Percentiles rank a stretch among this genome's conserved stretches.
Conservation (phyloP, 2,329 filamentous ascomycete genomes). For the Nakataea oryzae region DNA sequence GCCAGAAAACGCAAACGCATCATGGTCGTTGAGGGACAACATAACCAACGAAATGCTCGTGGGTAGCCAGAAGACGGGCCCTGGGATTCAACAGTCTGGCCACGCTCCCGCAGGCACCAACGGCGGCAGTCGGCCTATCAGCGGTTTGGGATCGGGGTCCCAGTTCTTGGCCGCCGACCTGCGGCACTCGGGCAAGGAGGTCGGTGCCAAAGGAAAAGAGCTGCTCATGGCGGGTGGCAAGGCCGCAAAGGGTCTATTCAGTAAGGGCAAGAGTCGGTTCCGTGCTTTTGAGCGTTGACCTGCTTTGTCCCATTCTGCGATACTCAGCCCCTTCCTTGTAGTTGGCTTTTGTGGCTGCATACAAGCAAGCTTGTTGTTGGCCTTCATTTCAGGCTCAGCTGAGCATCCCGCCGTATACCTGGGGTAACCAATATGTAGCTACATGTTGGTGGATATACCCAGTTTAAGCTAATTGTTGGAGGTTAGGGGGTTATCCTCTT, state of each 20-base stretch:
- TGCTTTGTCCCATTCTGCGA: neutral
- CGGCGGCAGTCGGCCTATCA: constrained; percentile 18
- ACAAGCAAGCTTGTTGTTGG: neutral
- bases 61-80: constrained; percentile 1
- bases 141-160: constrained; percentile 24
- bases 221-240: constrained; percentile 78
- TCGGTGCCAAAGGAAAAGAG: constrained; percentile 81
- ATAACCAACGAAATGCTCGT: constrained; percentile 2
- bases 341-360: neutral
- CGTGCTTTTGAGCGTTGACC: constrained; percentile 20
- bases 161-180: constrained; percentile 32
- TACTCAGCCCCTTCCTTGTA: neutral
- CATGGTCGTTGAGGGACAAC: constrained; percentile 16
- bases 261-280: constrained; percentile 82
- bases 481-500: neutral
- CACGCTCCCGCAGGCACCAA: constrained; percentile 18
- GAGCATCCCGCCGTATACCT: neutral
- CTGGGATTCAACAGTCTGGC: constrained; percentile 6
- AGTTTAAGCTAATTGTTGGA: too few species aligned
- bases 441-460: neutral
- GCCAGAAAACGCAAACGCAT: constrained; percentile 35
- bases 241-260: constrained; percentile 82
- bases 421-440: neutral
- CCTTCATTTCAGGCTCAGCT: neutral
- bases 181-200: constrained; percentile 47